Evolutionary conservation across 2,329 filamentous ascomycete species (phyloP).

Genomic region (Ustilaginoidea virens): DNA sequence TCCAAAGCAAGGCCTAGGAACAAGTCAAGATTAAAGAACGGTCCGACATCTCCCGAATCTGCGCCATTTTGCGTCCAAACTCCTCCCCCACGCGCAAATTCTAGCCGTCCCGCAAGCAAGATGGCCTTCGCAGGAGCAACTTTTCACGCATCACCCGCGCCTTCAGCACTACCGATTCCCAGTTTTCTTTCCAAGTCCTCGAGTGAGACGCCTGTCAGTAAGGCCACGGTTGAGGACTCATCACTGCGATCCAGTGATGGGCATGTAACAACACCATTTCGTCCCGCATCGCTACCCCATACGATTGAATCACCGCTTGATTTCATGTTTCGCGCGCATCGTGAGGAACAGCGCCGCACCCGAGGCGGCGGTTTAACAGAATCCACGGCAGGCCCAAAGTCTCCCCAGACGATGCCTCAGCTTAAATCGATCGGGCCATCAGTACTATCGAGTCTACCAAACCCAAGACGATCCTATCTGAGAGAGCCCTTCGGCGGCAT

Average conservation of each 20-base stretch:
- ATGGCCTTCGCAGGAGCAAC: conserved; percentile 80
- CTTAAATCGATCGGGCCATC: conserved; percentile 9
- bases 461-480: conserved; percentile 10
- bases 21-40: conserved; percentile 10
- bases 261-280: conserved; percentile 30
- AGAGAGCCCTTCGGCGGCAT: conserved; percentile 11
- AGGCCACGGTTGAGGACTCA: conserved; percentile 21
- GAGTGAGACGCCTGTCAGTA: conserved; percentile 41
- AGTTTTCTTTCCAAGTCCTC: conserved; percentile 69
- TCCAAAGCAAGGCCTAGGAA: conserved; percentile 15
- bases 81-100: conserved; percentile 22
- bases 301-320: conserved; percentile 63
- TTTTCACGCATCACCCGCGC: conserved; percentile 87
- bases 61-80: conserved; percentile 26
- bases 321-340: conserved; percentile 77
- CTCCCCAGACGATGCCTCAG: background rate
- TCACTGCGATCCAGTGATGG: conserved; percentile 38
- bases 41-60: conserved; percentile 24
- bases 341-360: conserved; percentile 51
- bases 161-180: conserved; percentile 78
- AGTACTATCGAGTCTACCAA: conserved; percentile 11
- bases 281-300: conserved; percentile 18
- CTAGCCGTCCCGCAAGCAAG: conserved; percentile 28
- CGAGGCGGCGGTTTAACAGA: conserved; percentile 21
- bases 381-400: conserved; percentile 9